phyloP scores from a whole-genome alignment of 768 basidiomycete genomes.

The Naematelia aurantialba region DNA sequence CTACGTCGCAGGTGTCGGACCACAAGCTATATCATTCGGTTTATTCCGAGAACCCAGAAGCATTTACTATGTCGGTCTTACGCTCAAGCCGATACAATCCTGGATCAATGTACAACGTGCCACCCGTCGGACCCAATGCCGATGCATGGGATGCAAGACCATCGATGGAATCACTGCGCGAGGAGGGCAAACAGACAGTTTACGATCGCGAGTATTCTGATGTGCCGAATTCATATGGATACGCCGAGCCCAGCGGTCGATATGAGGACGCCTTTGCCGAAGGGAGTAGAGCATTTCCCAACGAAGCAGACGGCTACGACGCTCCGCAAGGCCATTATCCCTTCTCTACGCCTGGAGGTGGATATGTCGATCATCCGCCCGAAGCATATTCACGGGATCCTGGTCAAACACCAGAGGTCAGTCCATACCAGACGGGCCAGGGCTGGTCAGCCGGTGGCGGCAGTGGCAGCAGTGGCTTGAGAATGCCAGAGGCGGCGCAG shows the following conservation, averaged over 20 bases:
- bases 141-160: conserved; percentile 47
- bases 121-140: conserved; percentile 21
- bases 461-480: conserved; percentile 18
- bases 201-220: conserved; percentile 1
- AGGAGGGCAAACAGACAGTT: conserved; percentile 6
- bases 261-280: conserved; percentile 27
- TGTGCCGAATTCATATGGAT: conserved; percentile 9
- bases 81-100: conserved; percentile 40
- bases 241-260: conserved; percentile 13
- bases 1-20: conserved; percentile 68
- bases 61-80: conserved; percentile 49
- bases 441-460: conserved; percentile 9
- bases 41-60: conserved; percentile 55
- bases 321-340: conserved; percentile 17
- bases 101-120: conserved; percentile 30
- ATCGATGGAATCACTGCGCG: conserved; percentile 34
- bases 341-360: conserved; percentile 24
- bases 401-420: conserved; percentile 28
- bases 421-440: conserved; percentile 20
- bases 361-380: conserved; percentile 25
- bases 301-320: conserved; percentile 7
- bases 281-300: conserved; percentile 2
- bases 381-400: conserved; percentile 27
- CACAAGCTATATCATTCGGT: conserved; percentile 74
- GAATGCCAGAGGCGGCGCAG: conserved; percentile 29